Evolutionary conservation across 345 rosid genomes (phyloP), one percentile per base, ranked within the genome.

Genomic region (Aurinia saxatilis): DNA sequence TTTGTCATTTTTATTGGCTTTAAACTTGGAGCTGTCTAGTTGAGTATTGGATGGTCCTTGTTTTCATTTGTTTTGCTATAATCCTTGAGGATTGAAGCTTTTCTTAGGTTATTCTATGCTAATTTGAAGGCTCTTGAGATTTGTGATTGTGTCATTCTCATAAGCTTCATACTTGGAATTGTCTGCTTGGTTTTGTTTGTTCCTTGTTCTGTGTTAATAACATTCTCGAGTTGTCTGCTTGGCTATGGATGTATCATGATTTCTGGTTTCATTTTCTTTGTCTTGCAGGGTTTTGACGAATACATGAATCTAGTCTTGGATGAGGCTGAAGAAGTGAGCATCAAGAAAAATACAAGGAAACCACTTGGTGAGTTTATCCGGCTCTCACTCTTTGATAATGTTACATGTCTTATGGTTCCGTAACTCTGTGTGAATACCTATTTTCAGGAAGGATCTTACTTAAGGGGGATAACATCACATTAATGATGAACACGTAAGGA

Each of bases 231-330:
- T 19, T 58, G 8, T 48, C 9, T 49, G 25, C 7, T 7, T 34
- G n/a, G 14, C 19, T 25, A 16, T 25, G 29, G 29, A 10, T 25
- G 39, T 39, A n/a, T 31, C 2, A 56, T 65, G 61, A 33, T 15
- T 31, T 44, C 8, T 67, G 16, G 52, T 39, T 41, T 35, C 40
- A 4, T 16, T 6, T 15, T 33, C 13, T 52, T 8, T 10, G 9
- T 1, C 19, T 25, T 62, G 25, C 75, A 90, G 99, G 99, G 97
- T 1, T 90, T 93, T 65, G 97, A 88, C 54, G 99, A 93, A 70
- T 90, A 93, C 82, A 93, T 93, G 99, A 93, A 93, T 67, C 74
- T 93, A 57, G 99, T 93, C 33, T 73, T 90, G 65, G 99, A 90
- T 15, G 99, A 93, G 29, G 97, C 99, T 27, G 99, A 93, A 73